phyloP scores from a whole-genome alignment of 2,329 filamentous ascomycete species.

The Pseudopithomyces chartarum region DNA sequence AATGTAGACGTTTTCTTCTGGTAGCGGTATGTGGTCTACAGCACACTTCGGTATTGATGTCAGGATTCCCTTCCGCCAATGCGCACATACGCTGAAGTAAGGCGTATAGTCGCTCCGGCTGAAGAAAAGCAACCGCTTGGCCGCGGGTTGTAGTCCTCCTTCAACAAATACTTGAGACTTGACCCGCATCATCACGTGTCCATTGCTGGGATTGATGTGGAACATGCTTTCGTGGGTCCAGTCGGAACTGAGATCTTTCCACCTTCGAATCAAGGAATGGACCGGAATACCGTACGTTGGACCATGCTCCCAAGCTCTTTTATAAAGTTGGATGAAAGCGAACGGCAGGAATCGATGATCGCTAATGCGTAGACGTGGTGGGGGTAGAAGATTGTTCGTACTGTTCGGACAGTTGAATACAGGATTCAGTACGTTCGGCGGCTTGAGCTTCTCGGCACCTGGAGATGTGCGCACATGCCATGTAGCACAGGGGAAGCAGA shows the following conservation, averaged over 20 bases:
- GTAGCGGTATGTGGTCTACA: conserved; percentile 60
- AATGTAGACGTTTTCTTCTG: conserved; percentile 35
- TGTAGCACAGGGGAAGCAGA: conserved; percentile 62
- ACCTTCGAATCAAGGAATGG: conserved; percentile 55
- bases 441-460: conserved; percentile 60
- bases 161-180: conserved; percentile 59
- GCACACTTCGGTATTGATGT: conserved; percentile 67
- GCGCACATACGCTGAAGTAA: conserved; percentile 66
- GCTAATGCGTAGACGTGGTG: conserved; percentile 55
- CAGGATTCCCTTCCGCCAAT: conserved; percentile 66
- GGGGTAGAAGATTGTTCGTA: conserved; percentile 56
- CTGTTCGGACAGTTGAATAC: conserved; percentile 62
- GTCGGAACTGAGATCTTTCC: conserved; percentile 55
- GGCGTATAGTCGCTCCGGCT: conserved; percentile 65
- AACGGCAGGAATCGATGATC: conserved; percentile 62
- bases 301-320: conserved; percentile 55
- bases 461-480: conserved; percentile 61
- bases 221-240: conserved; percentile 61
- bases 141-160: conserved; percentile 56
- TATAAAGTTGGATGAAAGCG: conserved; percentile 62
- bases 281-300: conserved; percentile 44
- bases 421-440: conserved; percentile 60
- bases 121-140: conserved; percentile 62
- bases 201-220: conserved; percentile 57
- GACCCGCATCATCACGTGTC: conserved; percentile 63